Conservation (phyloP, 208 protist genomes). For the Leishmania tarentolae region DNA sequence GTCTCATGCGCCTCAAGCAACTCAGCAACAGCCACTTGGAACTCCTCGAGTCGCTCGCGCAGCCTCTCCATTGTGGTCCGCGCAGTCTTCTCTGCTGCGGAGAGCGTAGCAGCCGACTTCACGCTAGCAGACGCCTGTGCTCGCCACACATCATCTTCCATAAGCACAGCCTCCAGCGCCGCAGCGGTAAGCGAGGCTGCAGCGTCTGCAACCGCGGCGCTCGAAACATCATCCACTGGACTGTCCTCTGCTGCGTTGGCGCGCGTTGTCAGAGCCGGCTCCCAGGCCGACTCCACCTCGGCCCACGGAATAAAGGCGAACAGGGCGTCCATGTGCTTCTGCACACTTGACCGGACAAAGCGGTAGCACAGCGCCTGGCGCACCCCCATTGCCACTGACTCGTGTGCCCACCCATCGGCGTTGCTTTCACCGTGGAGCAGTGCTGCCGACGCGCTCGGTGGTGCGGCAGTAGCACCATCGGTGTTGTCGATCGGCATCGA, state of each 20-base stretch:
- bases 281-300: slow-evolving; percentile 58
- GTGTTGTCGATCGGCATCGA: neutral
- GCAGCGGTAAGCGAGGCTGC: slow-evolving; percentile 5
- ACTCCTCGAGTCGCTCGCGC: slow-evolving; percentile 62
- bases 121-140: neutral
- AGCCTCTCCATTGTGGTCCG: slow-evolving; percentile 51
- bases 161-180: slow-evolving; percentile 33
- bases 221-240: neutral
- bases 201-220: slow-evolving; percentile 16
- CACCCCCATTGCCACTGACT: slow-evolving; percentile 28
- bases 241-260: neutral
- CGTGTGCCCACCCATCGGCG: slow-evolving; percentile 26
- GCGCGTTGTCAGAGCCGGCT: slow-evolving; percentile 23
- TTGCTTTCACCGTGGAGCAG: neutral
- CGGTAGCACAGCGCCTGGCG: slow-evolving; percentile 56
- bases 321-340: slow-evolving; percentile 71
- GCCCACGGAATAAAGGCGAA: slow-evolving; percentile 73
- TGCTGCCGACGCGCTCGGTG: neutral
- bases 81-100: slow-evolving; percentile 39
- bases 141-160: slow-evolving; percentile 18
- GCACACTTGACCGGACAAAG: slow-evolving; percentile 59
- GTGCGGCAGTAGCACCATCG: neutral
- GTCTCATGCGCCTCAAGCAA: slow-evolving; percentile 78
- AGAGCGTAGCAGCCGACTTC: slow-evolving; percentile 6
- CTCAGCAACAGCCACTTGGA: slow-evolving; percentile 79